Evolutionary conservation across 805 yeast genomes (phyloP).

Genomic region (Citeromyces nyonsensis): DNA sequence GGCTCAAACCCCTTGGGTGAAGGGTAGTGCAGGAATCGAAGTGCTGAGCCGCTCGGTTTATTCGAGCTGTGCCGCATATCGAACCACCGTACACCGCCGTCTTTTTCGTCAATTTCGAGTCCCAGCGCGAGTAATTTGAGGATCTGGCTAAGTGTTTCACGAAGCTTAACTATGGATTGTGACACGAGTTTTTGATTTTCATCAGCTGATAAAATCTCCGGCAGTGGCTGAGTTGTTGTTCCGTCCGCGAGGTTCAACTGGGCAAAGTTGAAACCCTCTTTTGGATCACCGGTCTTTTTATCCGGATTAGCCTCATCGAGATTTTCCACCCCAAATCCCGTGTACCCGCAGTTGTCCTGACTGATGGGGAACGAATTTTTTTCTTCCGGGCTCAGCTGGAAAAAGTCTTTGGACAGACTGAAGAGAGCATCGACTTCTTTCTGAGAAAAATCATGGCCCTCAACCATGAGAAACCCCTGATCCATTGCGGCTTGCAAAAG

Average conservation of each 20-base stretch:
- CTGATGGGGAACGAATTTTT: slow-evolving; percentile 18
- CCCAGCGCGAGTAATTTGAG: slow-evolving; percentile 42
- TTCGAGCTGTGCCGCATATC: slow-evolving; percentile 32
- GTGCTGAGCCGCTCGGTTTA: slow-evolving; percentile 41
- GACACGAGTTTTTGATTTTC: slow-evolving; percentile 20
- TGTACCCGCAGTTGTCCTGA: slow-evolving; percentile 26
- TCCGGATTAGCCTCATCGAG: slow-evolving; percentile 17
- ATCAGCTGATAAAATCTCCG: slow-evolving; percentile 27
- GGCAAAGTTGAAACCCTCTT: slow-evolving; percentile 55
- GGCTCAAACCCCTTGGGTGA: slow-evolving; percentile 27
- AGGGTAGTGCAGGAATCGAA: slow-evolving; percentile 58
- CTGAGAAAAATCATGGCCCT: slow-evolving; percentile 30
- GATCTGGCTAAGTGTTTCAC: slow-evolving; percentile 10
- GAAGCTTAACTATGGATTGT: slow-evolving; percentile 9
- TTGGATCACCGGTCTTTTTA: slow-evolving; percentile 37
- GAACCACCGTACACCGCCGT: slow-evolving; percentile 41
- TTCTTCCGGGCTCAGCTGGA: slow-evolving; percentile 17
- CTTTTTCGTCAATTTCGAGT: slow-evolving; percentile 32
- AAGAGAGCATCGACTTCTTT: slow-evolving; percentile 24
- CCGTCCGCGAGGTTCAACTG: slow-evolving; percentile 34
- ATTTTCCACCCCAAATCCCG: slow-evolving; percentile 25
- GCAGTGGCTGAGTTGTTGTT: slow-evolving; percentile 20
- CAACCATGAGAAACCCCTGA: slow-evolving; percentile 34
- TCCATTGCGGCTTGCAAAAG: slow-evolving; percentile 27
- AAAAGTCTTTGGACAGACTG: slow-evolving; percentile 20